Conservation (phyloP, 352 stramenopile genomes). For the Thalassiosira exigua region DNA sequence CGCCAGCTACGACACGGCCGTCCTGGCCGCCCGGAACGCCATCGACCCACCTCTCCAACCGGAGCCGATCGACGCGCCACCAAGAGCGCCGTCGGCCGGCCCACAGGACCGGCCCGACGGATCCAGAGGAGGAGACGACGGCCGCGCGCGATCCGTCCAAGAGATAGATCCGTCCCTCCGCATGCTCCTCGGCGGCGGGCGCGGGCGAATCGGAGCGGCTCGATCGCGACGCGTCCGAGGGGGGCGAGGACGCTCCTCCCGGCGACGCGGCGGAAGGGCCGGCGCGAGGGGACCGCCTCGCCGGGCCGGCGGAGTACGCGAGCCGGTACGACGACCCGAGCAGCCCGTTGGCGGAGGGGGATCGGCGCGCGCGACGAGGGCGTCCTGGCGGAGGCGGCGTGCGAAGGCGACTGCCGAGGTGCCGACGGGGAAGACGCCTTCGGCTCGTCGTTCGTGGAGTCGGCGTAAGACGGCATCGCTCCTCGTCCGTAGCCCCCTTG, state of each 20-base stretch:
- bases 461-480: background rate
- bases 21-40: slow-evolving; percentile 58
- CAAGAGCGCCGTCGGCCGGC: no score
- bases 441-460: slow-evolving; percentile 32
- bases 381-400: background rate
- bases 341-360: background rate
- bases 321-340: no score
- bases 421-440: slow-evolving; percentile 21
- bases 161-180: slow-evolving; percentile 22
- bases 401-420: no score
- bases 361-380: background rate
- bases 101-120: no score
- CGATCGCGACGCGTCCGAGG: no score
- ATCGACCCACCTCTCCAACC: slow-evolving; percentile 58
- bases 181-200: slow-evolving; percentile 20
- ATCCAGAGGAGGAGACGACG: slow-evolving; percentile 3
- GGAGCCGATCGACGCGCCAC: slow-evolving; percentile 16
- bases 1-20: slow-evolving; percentile 58
- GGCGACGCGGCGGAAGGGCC: background rate
- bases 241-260: no score
- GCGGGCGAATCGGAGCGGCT: slow-evolving; percentile 2
- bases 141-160: slow-evolving; percentile 1
- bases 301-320: background rate
- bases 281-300: background rate
- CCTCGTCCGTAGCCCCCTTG: background rate